Evolutionary conservation across 176 grass and related monocot species (phyloP).

Genomic region (Zoysia japonica): DNA sequence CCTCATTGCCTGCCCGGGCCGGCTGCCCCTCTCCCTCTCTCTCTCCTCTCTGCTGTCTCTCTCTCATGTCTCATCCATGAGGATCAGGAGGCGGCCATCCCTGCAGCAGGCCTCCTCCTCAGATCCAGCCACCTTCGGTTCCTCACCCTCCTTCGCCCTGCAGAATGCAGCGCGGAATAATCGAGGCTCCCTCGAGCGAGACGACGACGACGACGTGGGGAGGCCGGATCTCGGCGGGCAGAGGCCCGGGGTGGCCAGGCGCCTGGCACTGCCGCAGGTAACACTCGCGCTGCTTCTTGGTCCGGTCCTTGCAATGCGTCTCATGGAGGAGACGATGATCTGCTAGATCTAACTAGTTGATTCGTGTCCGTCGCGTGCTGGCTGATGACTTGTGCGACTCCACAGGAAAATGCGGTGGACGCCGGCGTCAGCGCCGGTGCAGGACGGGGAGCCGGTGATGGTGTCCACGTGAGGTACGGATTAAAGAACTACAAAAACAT

Average conservation of each 20-base stretch:
- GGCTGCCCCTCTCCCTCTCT: background rate
- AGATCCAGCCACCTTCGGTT: conserved; percentile 60
- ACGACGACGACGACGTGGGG: conserved; percentile 11
- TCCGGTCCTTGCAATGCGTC: conserved; percentile 29
- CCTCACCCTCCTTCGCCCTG: conserved; percentile 33
- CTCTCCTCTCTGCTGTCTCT: conserved; percentile 8
- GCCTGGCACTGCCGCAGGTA: conserved; percentile 53
- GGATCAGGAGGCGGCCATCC: conserved; percentile 75
- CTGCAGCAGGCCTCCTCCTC: background rate
- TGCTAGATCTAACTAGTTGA: conserved; percentile 38
- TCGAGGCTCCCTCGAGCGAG: conserved; percentile 11
- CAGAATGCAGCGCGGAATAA: conserved; percentile 27
- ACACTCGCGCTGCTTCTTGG: background rate
- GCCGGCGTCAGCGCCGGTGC: conserved; percentile 19
- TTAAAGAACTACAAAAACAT: conserved; percentile 2
- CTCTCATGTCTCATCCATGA: conserved; percentile 57
- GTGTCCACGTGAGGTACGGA: conserved; percentile 44
- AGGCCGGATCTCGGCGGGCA: conserved; percentile 49
- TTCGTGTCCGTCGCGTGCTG: too few relatives aligned
- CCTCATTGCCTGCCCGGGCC: background rate
- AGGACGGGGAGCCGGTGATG: conserved; percentile 17
- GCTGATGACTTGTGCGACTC: background rate
- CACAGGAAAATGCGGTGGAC: conserved; percentile 37
- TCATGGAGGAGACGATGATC: background rate
- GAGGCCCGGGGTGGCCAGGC: conserved; percentile 34